Percentiles rank a stretch among this genome's conserved stretches.
Conservation (phyloP, 2,329 filamentous ascomycete genomes). For the Ceratocystis cubensis region DNA sequence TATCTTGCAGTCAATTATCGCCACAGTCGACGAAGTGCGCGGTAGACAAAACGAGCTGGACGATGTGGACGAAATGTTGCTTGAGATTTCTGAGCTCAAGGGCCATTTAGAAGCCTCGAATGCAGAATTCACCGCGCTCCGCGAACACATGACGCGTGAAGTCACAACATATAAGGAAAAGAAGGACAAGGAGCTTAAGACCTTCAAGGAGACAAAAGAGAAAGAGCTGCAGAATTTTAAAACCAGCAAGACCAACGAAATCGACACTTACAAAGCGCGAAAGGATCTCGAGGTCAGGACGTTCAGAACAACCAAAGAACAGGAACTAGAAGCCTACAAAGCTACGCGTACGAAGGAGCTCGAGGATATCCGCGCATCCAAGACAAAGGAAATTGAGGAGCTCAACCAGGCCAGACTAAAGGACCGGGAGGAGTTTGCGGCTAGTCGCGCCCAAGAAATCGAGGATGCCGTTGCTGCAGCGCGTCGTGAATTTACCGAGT, state of each 20-base stretch:
- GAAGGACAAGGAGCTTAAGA: constrained; percentile 18
- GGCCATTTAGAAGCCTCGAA: constrained; percentile 17
- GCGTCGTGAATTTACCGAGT: constrained; percentile 12
- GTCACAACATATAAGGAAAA: constrained; percentile 17
- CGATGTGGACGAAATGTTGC: constrained; percentile 17
- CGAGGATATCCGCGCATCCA: constrained; percentile 17
- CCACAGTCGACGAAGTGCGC: constrained; percentile 18
- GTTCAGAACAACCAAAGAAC: constrained; percentile 19
- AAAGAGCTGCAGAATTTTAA: constrained; percentile 17
- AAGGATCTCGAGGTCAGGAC: constrained; percentile 18
- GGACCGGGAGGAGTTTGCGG: not conserved
- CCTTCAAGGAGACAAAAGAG: constrained; percentile 18
- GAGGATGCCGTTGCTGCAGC: constrained; percentile 12
- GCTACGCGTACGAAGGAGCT: constrained; percentile 17
- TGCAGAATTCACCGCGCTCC: constrained; percentile 16
- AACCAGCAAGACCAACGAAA: constrained; percentile 19
- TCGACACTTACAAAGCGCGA: constrained; percentile 19
- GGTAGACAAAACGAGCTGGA: constrained; percentile 13
- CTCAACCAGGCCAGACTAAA: constrained; percentile 8
- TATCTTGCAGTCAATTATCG: constrained; percentile 18
- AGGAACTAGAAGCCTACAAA: constrained; percentile 18
- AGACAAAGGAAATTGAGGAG: constrained; percentile 15
- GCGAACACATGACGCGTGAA: constrained; percentile 18
- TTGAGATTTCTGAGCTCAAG: constrained; percentile 19
- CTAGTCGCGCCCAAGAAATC: constrained; percentile 11